Conservation (phyloP, 2,329 filamentous ascomycete species). For the Ophiostoma tasmaniense region DNA sequence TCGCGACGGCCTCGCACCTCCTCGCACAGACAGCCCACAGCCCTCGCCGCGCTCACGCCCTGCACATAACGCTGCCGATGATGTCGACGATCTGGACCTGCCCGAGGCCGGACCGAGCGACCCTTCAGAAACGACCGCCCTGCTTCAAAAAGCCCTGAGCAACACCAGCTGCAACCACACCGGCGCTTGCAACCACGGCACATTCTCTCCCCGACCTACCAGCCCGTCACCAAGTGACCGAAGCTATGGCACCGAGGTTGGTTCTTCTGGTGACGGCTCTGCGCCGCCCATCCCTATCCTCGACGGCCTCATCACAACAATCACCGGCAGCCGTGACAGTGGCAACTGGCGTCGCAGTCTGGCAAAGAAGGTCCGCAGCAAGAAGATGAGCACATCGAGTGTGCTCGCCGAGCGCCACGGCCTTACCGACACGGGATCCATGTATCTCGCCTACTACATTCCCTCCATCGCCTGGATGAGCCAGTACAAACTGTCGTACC, state of each 20-base stretch:
- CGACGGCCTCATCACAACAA: slow-evolving; percentile 33
- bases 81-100: slow-evolving; percentile 17
- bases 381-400: slow-evolving; percentile 64
- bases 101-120: slow-evolving; percentile 21
- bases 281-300: slow-evolving; percentile 31
- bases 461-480: slow-evolving; percentile 84
- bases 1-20: background rate
- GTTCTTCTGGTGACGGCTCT: slow-evolving; percentile 27
- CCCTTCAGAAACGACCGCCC: slow-evolving; percentile 42
- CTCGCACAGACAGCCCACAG: slow-evolving; percentile 12
- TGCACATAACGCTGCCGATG: slow-evolving; percentile 17
- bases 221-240: slow-evolving; percentile 35
- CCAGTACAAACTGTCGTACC: slow-evolving; percentile 74
- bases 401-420: slow-evolving; percentile 65
- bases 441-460: slow-evolving; percentile 91
- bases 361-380: slow-evolving; percentile 29
- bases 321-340: slow-evolving; percentile 32
- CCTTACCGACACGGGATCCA: slow-evolving; percentile 61
- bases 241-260: slow-evolving; percentile 27
- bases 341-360: slow-evolving; percentile 42
- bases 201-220: slow-evolving; percentile 60
- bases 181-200: slow-evolving; percentile 60
- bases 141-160: slow-evolving; percentile 34
- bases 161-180: slow-evolving; percentile 34
- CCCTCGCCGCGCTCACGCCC: slow-evolving; percentile 18